Conservation (phyloP, 2,329 filamentous ascomycete genomes). For the Apiospora hydei region DNA sequence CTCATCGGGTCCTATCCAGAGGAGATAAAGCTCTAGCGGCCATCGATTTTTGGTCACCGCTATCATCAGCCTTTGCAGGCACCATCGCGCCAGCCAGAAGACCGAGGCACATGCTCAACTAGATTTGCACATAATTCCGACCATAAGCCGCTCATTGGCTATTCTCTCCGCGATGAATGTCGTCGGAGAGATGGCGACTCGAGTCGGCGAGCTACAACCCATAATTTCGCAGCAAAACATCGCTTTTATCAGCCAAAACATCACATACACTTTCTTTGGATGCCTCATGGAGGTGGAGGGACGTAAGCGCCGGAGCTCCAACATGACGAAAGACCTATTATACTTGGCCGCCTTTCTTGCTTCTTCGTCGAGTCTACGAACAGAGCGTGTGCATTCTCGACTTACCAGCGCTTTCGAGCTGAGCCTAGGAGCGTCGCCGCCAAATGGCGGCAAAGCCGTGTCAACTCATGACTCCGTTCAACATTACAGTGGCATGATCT, state of each 20-base stretch:
- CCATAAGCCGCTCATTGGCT: conserved; percentile 50
- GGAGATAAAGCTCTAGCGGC: conserved; percentile 43
- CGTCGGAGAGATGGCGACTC: conserved; percentile 32
- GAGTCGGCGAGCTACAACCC: conserved; percentile 25
- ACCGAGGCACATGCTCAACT: conserved; percentile 32
- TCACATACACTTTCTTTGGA: conserved; percentile 27
- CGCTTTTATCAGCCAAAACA: conserved; percentile 34
- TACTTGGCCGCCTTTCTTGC: conserved; percentile 27
- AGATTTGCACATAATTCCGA: conserved; percentile 41
- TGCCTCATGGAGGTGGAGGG: conserved; percentile 23
- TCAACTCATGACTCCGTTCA: conserved; percentile 21
- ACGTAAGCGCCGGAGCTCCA: conserved; percentile 23
- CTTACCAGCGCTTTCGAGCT: not conserved
- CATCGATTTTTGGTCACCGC: conserved; percentile 45
- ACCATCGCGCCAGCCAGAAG: conserved; percentile 30
- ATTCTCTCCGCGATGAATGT: conserved; percentile 45
- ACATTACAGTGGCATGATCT: conserved; percentile 37
- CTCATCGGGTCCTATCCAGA: conserved; percentile 46
- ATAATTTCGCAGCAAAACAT: conserved; percentile 28
- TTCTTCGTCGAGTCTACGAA: conserved; percentile 18
- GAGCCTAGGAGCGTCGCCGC: not conserved
- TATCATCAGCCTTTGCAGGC: conserved; percentile 43
- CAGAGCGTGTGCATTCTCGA: not conserved
- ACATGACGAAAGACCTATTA: conserved; percentile 19
- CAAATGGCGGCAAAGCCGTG: not conserved